phyloP scores from a whole-genome alignment of 768 basidiomycete genomes.

The Mrakia gelida region DNA sequence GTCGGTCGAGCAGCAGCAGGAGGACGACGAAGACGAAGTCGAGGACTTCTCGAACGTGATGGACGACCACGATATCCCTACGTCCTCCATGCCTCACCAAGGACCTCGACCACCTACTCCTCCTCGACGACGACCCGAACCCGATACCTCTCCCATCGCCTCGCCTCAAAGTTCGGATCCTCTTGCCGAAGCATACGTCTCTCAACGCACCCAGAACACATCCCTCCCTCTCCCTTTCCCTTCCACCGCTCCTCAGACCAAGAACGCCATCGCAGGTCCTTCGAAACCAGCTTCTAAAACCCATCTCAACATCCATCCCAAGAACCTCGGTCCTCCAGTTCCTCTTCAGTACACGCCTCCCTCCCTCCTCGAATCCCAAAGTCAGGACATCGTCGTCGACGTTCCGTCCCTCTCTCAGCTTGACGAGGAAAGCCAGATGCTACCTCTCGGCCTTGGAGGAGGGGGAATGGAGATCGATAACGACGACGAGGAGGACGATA shows the following conservation, averaged over 20 bases:
- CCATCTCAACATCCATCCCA: not conserved
- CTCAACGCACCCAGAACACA: not conserved
- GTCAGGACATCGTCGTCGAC: not conserved
- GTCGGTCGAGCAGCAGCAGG: not conserved
- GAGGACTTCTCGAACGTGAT: not conserved
- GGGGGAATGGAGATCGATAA: not conserved
- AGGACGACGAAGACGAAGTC: not conserved
- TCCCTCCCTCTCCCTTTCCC: not conserved
- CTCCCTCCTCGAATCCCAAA: not conserved
- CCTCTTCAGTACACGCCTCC: not conserved
- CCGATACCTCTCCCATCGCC: not conserved
- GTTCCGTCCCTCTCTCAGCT: not conserved
- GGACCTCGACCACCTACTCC: not conserved
- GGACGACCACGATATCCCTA: not conserved
- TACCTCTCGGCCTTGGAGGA: not conserved
- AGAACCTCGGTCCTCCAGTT: not conserved
- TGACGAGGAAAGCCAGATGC: not conserved
- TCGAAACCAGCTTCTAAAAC: not conserved
- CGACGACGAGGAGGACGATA: not conserved
- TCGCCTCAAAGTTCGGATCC: not conserved
- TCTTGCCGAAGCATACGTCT: not conserved
- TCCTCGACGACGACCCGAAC: not conserved
- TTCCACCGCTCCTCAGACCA: not conserved
- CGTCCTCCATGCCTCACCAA: not conserved
- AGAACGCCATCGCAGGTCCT: not conserved